Conservation (phyloP, 768 basidiomycete species). For the Lactarius pseudohatsudake region DNA sequence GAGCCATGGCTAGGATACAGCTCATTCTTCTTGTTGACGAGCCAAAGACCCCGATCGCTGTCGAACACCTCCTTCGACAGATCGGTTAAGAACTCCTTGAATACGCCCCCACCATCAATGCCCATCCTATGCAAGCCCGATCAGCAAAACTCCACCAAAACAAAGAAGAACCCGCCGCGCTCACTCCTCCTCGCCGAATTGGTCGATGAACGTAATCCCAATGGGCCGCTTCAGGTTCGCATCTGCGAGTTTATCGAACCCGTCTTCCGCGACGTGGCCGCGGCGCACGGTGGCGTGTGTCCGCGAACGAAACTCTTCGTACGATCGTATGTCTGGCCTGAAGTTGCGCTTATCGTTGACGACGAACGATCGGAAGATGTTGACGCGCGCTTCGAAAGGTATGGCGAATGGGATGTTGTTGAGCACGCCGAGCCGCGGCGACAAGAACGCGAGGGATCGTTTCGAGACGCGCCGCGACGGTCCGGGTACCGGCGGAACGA, state of each 20-base stretch:
- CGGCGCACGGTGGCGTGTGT: slow-evolving; percentile 60
- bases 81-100: slow-evolving; percentile 96
- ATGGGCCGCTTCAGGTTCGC: slow-evolving; percentile 79
- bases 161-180: slow-evolving; percentile 32
- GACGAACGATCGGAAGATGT: slow-evolving; percentile 86
- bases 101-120: slow-evolving; percentile 95
- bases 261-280: slow-evolving; percentile 81
- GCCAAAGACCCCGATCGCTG: slow-evolving; percentile 91
- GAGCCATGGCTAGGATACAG: slow-evolving; percentile 92
- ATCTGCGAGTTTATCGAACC: slow-evolving; percentile 80
- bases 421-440: slow-evolving; percentile 84
- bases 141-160: neutral
- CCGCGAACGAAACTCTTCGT: slow-evolving; percentile 25
- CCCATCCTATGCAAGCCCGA: slow-evolving; percentile 57
- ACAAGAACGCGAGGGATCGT: slow-evolving; percentile 71
- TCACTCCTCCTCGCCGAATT: slow-evolving; percentile 83
- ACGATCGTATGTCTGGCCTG: slow-evolving; percentile 24
- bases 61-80: slow-evolving; percentile 94
- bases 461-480: slow-evolving; percentile 46
- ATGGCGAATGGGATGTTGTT: slow-evolving; percentile 97
- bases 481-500: slow-evolving; percentile 34
- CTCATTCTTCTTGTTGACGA: slow-evolving; percentile 87
- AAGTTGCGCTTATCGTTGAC: slow-evolving; percentile 50
- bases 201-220: slow-evolving; percentile 90
- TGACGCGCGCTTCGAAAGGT: slow-evolving; percentile 88